Percentiles rank a stretch among this genome's conserved stretches.
These are phyloP conservation scores for Mycena rosella DNA, from an alignment of 768 basidiomycete species.

Conservation along the genomic window DNA sequence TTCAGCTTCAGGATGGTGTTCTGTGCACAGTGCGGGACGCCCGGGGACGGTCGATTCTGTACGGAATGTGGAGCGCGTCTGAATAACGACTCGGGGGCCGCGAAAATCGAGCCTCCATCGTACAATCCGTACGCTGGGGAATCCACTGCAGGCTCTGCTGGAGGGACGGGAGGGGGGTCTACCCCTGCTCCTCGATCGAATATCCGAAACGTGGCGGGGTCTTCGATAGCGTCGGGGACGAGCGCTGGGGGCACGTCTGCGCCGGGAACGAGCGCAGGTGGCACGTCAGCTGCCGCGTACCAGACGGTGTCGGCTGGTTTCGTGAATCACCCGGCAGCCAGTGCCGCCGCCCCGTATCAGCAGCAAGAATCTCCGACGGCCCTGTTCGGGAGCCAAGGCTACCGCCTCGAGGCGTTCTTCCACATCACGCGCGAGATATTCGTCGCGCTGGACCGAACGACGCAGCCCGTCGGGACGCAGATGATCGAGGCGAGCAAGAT, in stretches of 20 bases:
- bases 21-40: slow-evolving; percentile 32
- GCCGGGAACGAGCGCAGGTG: slow-evolving; percentile 10
- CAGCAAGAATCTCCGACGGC: slow-evolving; percentile 32
- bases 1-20: slow-evolving; percentile 23
- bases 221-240: slow-evolving; percentile 3
- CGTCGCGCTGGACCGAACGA: slow-evolving; percentile 28
- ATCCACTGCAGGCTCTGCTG: not conserved
- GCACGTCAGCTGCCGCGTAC: not conserved
- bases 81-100: not conserved
- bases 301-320: not conserved
- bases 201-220: slow-evolving; percentile 17
- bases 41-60: slow-evolving; percentile 35
- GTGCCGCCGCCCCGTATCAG: slow-evolving; percentile 2
- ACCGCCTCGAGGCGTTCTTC: slow-evolving; percentile 26
- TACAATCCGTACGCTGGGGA: slow-evolving; percentile 6
- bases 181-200: slow-evolving; percentile 3
- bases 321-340: slow-evolving; percentile 1
- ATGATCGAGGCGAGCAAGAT: slow-evolving; percentile 36
- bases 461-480: slow-evolving; percentile 23
- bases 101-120: not conserved
- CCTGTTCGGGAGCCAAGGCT: slow-evolving; percentile 35
- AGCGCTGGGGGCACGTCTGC: slow-evolving; percentile 21
- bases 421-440: slow-evolving; percentile 33
- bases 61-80: slow-evolving; percentile 30
- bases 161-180: slow-evolving; percentile 1